These are phyloP conservation scores for Isabelozyma heimii DNA, from an alignment of 805 yeast genomes.

Conservation along the genomic window DNA sequence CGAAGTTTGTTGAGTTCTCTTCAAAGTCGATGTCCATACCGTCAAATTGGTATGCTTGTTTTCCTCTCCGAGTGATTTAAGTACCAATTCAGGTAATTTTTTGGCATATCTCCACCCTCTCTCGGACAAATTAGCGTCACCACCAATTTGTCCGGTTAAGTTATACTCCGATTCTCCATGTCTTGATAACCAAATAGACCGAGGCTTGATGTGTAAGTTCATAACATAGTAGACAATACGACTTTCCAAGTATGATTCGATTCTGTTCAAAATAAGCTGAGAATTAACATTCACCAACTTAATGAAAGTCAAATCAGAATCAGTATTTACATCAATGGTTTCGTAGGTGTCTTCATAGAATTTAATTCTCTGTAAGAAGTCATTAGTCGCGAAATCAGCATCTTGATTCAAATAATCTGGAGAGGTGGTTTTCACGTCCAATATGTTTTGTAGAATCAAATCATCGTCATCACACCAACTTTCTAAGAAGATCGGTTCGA, in stretches of 20 bases:
- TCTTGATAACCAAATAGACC: slow-evolving; percentile 89
- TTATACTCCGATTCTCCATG: slow-evolving; percentile 95
- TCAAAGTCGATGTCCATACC: slow-evolving; percentile 93
- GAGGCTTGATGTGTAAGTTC: slow-evolving; percentile 91
- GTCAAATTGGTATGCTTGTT: slow-evolving; percentile 57
- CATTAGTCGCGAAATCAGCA: slow-evolving; percentile 68
- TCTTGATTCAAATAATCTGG: slow-evolving; percentile 76
- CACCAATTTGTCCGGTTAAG: slow-evolving; percentile 92
- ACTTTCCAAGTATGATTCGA: slow-evolving; percentile 85
- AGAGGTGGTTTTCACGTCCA: slow-evolving; percentile 82
- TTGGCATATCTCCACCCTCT: slow-evolving; percentile 83
- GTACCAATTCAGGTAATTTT: slow-evolving; percentile 75
- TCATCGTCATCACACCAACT: slow-evolving; percentile 85
- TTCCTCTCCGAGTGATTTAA: slow-evolving; percentile 59
- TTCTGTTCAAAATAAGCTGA: slow-evolving; percentile 83
- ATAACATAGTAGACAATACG: slow-evolving; percentile 93
- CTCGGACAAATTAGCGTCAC: slow-evolving; percentile 81
- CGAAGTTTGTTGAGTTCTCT: slow-evolving; percentile 91
- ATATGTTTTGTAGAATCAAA: slow-evolving; percentile 71
- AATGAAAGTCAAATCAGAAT: slow-evolving; percentile 73
- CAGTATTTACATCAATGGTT: slow-evolving; percentile 60
- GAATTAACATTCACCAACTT: slow-evolving; percentile 85
- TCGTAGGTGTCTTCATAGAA: slow-evolving; percentile 75
- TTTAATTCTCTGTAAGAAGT: slow-evolving; percentile 70
- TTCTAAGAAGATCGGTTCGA: slow-evolving; percentile 91